Base-by-base conservation (phyloP, 371 early-diverging fungal genomes). In the Mortierella sp. region DNA sequence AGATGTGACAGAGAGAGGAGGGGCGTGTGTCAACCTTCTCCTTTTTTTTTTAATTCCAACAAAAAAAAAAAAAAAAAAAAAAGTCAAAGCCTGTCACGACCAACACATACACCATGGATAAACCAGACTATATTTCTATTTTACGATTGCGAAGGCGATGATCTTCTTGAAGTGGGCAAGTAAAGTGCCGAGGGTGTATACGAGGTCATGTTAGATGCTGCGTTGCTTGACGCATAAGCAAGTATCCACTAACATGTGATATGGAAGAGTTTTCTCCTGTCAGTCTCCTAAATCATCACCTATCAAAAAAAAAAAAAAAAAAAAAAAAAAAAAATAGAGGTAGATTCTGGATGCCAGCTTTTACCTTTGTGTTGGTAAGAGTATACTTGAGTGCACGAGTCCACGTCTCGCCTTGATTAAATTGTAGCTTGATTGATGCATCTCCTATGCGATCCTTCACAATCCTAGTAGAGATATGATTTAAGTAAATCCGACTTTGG, bases 331-430 rank as follows among this genome's bases (percentile, higher is more conserved):
- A 53, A 16, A 53, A 4, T 3, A 21, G 12, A 53, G 21, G n/a
- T n/a, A 37, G 37, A 37, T 9, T 9, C 37, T 45, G 7, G 4
- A 28, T 15, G 7, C n/a, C 16, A 37, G 25, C 46, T 11, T 21
- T 64, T 71, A 72, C 80, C 74, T 95, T 95, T 62, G 94, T 88
- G 73, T 97, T 89, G 51, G 94, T 91, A 52, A 97, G 83, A 80
- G 94, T 91, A 82, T 93, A 96, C 81, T 93, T 94, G 28, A 96
- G 84, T 6, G 98, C 98, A 46, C 88, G 87, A 12, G 98, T 96
- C 98, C 98, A 98, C 26, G 84, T 77, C 59, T 97, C 97, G 61
- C 94, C 95, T 64, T 93, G 92, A 57, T 92, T 94, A 80, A 95
- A 95, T 75, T 97, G 96, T 14, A 94, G 81, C 66, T 88, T 82